Conservation (phyloP, 257 asterid species). For the Misopates orontium region DNA sequence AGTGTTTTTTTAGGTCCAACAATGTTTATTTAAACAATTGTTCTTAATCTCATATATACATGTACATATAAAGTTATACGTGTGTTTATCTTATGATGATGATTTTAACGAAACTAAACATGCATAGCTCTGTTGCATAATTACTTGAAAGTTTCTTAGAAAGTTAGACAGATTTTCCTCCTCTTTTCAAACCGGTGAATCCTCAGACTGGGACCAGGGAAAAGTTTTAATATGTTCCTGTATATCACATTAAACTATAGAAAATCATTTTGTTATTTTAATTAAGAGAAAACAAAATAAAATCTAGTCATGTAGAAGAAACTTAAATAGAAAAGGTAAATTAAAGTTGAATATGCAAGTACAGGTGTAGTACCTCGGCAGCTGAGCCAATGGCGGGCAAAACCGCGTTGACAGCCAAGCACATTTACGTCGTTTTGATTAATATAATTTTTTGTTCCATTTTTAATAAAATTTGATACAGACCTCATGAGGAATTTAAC, state of each 20-base stretch:
- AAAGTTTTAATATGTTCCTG: too few relatives aligned
- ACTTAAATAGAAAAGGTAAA: background rate
- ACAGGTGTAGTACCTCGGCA: constrained; percentile 46
- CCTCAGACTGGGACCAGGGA: too few relatives aligned
- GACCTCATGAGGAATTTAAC: constrained; percentile 16
- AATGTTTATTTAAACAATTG: too few relatives aligned
- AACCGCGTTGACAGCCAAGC: constrained; percentile 73
- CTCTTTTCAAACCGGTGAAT: too few relatives aligned
- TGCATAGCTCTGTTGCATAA: background rate
- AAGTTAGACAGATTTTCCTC: background rate
- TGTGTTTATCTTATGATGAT: too few relatives aligned
- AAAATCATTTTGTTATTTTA: too few relatives aligned
- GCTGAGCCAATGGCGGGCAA: constrained; percentile 45
- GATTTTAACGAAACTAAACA: too few relatives aligned
- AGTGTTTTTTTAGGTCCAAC: too few relatives aligned
- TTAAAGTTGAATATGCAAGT: constrained; percentile 8
- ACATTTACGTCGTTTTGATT: constrained; percentile 45
- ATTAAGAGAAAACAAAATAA: background rate
- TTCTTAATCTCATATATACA: too few relatives aligned
- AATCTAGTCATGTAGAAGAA: background rate
- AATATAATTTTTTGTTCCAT: constrained; percentile 6
- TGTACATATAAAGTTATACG: too few relatives aligned
- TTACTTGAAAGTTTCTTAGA: background rate
- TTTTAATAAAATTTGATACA: constrained; percentile 4
- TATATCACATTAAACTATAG: too few relatives aligned